phyloP scores from a whole-genome alignment of 192 early-diverging fungal genomes.

The Coemansia sp. region DNA sequence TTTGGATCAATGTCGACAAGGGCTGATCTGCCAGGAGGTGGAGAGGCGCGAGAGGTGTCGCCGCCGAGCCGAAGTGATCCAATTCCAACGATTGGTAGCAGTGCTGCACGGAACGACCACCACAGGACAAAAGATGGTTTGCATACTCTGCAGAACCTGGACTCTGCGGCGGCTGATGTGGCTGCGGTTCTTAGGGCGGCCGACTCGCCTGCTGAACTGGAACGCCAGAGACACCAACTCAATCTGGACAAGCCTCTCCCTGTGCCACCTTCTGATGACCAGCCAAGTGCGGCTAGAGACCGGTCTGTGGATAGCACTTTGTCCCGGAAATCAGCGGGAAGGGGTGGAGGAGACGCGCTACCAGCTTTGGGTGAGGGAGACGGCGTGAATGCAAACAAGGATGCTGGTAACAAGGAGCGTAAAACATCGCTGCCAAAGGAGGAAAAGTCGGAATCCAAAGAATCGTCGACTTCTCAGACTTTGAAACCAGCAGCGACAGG shows the following conservation, averaged over 20 bases:
- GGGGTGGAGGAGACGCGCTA: not conserved
- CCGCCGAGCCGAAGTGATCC: constrained; percentile 7
- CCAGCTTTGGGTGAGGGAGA: not conserved
- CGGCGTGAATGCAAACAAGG: not conserved
- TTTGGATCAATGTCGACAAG: not conserved
- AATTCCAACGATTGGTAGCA: not conserved
- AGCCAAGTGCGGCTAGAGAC: not conserved
- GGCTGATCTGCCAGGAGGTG: not conserved
- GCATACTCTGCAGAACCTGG: not conserved
- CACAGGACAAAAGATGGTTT: no score
- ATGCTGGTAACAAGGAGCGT: not conserved
- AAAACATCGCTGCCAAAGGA: not conserved
- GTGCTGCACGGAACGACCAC: not conserved
- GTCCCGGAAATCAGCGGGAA: not conserved
- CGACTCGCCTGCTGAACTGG: not conserved
- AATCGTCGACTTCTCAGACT: not conserved
- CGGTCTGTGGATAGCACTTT: not conserved
- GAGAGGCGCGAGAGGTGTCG: not conserved
- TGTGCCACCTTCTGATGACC: constrained; percentile 2
- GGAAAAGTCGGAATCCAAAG: not conserved
- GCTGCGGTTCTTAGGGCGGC: not conserved
- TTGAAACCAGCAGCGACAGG: constrained; percentile 10
- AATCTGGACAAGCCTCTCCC: constrained; percentile 36
- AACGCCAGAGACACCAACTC: constrained; percentile 1
- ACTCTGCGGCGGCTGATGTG: constrained; percentile 9